These are phyloP conservation scores for Phytopythium sindhum DNA, from an alignment of 352 stramenopile genomes.

Conservation along the genomic window DNA sequence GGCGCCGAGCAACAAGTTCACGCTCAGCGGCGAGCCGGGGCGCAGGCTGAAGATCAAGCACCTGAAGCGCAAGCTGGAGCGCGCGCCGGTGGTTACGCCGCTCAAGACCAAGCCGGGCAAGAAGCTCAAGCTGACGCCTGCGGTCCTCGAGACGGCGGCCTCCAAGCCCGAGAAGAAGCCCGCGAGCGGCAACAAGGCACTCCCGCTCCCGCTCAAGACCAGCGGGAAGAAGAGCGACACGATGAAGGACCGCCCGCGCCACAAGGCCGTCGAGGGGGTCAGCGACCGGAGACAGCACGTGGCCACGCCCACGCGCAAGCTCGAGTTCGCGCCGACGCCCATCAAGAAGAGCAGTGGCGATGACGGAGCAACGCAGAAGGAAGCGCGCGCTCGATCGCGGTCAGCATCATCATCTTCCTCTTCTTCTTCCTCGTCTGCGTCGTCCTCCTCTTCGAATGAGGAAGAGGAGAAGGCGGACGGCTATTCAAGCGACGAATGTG, in stretches of 20 bases:
- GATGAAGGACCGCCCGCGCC: neutral
- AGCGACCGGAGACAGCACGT: neutral
- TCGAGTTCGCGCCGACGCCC: slow-evolving; percentile 42
- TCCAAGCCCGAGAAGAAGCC: slow-evolving; percentile 12
- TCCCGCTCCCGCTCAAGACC: neutral
- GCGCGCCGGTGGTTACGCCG: slow-evolving; percentile 8
- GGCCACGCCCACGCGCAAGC: slow-evolving; percentile 30
- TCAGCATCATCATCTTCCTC: neutral
- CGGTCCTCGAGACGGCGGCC: neutral
- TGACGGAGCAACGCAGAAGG: slow-evolving; percentile 4
- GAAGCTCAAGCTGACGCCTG: slow-evolving; percentile 23
- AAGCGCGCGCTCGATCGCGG: slow-evolving; percentile 6
- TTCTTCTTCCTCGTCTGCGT: slow-evolving; percentile 7
- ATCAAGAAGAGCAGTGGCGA: slow-evolving; percentile 15
- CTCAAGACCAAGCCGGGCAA: slow-evolving; percentile 17
- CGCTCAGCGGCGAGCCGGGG: slow-evolving; percentile 27
- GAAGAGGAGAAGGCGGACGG: slow-evolving; percentile 18
- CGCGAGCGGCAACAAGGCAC: neutral
- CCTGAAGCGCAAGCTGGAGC: slow-evolving; percentile 30
- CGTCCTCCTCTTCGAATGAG: slow-evolving; percentile 22
- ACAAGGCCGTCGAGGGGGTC: neutral
- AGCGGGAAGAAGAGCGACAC: neutral
- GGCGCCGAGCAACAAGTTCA: slow-evolving; percentile 25
- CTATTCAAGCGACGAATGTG: slow-evolving; percentile 54
- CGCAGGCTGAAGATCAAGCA: slow-evolving; percentile 31